Evolutionary conservation across 257 asterid genomes (phyloP), one percentile per base, ranked within the genome.

Genomic region (Solanum chilense): DNA sequence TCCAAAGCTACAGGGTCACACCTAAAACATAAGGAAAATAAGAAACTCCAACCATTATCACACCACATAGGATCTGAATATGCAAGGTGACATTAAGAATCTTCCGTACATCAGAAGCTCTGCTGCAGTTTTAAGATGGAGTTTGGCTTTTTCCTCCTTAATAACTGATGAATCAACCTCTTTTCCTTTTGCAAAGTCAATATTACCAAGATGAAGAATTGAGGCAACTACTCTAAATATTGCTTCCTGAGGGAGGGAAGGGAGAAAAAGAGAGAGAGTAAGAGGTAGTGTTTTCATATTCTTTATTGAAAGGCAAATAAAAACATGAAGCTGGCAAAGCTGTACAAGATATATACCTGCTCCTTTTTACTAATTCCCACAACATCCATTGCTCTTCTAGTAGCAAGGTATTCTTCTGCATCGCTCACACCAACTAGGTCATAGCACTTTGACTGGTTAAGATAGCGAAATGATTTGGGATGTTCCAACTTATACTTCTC

Each of bases 211-310:
- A 90, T 96, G 98, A 88, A 96, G 98, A 91, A 96, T 93, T 80
- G 98, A 91, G 87, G 99, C 99, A 88, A 96, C 96, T 84, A 96
- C 99, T 91, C 98, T 92, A 90, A 96, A 96, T 89, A 96, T 95
- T 85, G 99, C 98, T 94, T 96, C 99, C 98, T 96, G 93, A 39
- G 85, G 52, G 90, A 90, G 91, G 71, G 35, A 75, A 73, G 88
- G 88, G 44, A 71, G 87, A 18, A 52, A 20, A 74, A 73, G 86
- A 45, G 82, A 47, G 85, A 31, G 31, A 47, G 85, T 47, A 18
- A 81, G 84, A 35, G 16, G 70, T n/a, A 73, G 77, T n/a, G 42
- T 74, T 87, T 68, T 56, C 25, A 52, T 78, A 73, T 82, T 86
- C 70, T 76, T 77, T 45, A 25, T n/a, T 56, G 37, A 71, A 73